Evolutionary conservation across 176 grass and related monocot species (phyloP).

Genomic region (Musa acuminata): DNA sequence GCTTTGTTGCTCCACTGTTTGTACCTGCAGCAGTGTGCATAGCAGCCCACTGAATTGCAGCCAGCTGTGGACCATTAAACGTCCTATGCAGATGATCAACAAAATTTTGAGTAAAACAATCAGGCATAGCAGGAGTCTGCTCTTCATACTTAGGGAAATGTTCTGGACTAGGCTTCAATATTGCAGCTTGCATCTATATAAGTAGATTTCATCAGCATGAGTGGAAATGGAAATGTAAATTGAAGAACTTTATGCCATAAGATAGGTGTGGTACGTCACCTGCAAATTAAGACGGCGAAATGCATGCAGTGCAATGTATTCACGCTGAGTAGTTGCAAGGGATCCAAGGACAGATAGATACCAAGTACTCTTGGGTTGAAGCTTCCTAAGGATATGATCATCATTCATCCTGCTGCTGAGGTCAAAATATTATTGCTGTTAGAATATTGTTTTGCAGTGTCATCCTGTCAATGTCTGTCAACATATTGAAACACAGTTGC

Average conservation of each 20-base stretch:
- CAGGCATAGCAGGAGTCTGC: slow-evolving; percentile 79
- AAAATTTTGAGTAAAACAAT: slow-evolving; percentile 94
- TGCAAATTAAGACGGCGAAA: slow-evolving; percentile 78
- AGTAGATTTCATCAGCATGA: slow-evolving; percentile 19
- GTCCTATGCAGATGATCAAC: slow-evolving; percentile 64
- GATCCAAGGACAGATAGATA: slow-evolving; percentile 79
- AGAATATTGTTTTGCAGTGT: neutral
- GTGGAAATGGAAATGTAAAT: slow-evolving; percentile 1
- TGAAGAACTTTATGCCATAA: slow-evolving; percentile 13
- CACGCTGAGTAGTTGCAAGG: slow-evolving; percentile 96
- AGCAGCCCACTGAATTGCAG: slow-evolving; percentile 99
- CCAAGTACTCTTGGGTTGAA: slow-evolving; percentile 66
- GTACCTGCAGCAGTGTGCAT: slow-evolving; percentile 98
- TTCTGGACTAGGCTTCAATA: slow-evolving; percentile 92
- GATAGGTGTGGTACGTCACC: slow-evolving; percentile 29
- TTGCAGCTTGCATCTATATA: slow-evolving; percentile 94
- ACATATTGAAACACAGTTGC: too few relatives aligned
- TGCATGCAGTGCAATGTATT: slow-evolving; percentile 92
- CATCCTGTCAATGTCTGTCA: too few relatives aligned
- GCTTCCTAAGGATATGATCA: slow-evolving; percentile 67
- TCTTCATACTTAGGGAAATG: slow-evolving; percentile 97
- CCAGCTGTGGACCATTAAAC: slow-evolving; percentile 83
- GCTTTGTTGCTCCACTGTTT: slow-evolving; percentile 55
- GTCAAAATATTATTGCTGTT: neutral
- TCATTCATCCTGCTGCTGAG: slow-evolving; percentile 39